These are phyloP conservation scores for Cucumis melo DNA, from an alignment of 306 rosid species.

Conservation along the genomic window DNA sequence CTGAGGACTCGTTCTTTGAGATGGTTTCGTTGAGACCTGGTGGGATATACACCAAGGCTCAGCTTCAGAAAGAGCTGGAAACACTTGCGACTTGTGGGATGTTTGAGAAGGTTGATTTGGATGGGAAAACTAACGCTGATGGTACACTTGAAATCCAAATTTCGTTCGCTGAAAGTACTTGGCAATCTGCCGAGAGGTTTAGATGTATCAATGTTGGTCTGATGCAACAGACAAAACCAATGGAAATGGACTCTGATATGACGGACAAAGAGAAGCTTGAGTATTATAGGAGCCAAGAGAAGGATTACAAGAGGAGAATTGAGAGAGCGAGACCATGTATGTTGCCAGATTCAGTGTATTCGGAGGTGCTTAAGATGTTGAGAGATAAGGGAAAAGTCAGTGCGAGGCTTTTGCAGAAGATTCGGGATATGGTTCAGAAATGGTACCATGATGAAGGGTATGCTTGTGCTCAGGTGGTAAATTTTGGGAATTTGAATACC, in stretches of 20 bases:
- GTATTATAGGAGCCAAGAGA: conserved; percentile 58
- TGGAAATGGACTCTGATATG: conserved; percentile 86
- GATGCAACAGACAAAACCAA: conserved; percentile 65
- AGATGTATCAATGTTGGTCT: conserved; percentile 86
- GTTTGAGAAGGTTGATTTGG: conserved; percentile 94
- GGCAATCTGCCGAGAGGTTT: conserved; percentile 73
- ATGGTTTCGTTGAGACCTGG: conserved; percentile 83
- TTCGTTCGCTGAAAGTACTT: conserved; percentile 70
- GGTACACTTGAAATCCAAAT: conserved; percentile 56
- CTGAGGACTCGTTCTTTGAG: conserved; percentile 80
- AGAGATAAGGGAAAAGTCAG: conserved; percentile 61
- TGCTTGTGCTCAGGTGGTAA: conserved; percentile 93
- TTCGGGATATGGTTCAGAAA: conserved; percentile 80
- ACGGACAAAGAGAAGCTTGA: conserved; percentile 87
- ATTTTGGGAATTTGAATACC: conserved; percentile 86
- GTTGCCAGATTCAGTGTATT: conserved; percentile 45
- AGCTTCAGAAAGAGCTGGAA: conserved; percentile 84
- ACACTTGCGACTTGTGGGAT: conserved; percentile 71
- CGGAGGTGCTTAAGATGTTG: conserved; percentile 58
- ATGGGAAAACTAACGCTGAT: conserved; percentile 79
- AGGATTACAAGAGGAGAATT: conserved; percentile 78
- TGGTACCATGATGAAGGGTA: conserved; percentile 98
- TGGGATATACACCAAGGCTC: conserved; percentile 66
- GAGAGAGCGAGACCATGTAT: conserved; percentile 64
- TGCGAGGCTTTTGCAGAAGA: conserved; percentile 84